Percentiles rank a stretch among this genome's conserved stretches.
These are phyloP conservation scores for Akanthomyces dipterigenus DNA, from an alignment of 2,329 filamentous ascomycete species.

Conservation along the genomic window DNA sequence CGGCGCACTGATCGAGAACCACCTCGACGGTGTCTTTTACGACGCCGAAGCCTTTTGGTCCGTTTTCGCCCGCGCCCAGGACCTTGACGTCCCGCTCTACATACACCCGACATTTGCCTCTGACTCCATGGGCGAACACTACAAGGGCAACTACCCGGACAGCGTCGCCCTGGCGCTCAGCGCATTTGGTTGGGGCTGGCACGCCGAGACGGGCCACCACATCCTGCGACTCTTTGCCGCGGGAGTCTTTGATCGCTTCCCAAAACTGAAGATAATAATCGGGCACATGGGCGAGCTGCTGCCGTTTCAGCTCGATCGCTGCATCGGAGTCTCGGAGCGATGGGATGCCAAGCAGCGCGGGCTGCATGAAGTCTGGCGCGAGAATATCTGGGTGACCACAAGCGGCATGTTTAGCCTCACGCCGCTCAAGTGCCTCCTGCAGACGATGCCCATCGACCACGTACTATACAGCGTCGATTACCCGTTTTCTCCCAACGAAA, in stretches of 20 bases:
- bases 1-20: slow-evolving; percentile 25
- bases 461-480: slow-evolving; percentile 54
- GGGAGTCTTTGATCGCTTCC: slow-evolving; percentile 30
- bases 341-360: slow-evolving; percentile 26
- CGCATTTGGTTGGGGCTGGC: slow-evolving; percentile 42
- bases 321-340: slow-evolving; percentile 22
- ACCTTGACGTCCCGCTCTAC: slow-evolving; percentile 44
- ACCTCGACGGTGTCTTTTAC: slow-evolving; percentile 22
- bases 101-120: slow-evolving; percentile 38
- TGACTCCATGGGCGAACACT: slow-evolving; percentile 21
- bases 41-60: slow-evolving; percentile 25
- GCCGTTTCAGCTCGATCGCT: slow-evolving; percentile 47
- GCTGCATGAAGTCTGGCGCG: slow-evolving; percentile 44
- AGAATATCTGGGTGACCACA: slow-evolving; percentile 53
- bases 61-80: slow-evolving; percentile 26
- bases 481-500: slow-evolving; percentile 44
- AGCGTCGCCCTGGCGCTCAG: slow-evolving; percentile 27
- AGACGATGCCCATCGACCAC: slow-evolving; percentile 40
- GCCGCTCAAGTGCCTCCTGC: slow-evolving; percentile 37
- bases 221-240: slow-evolving; percentile 28
- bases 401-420: slow-evolving; percentile 45
- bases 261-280: slow-evolving; percentile 30
- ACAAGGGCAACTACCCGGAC: slow-evolving; percentile 22
- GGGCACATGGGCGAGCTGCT: slow-evolving; percentile 41
- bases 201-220: slow-evolving; percentile 40